Percentiles rank a stretch among this genome's conserved stretches.
Conservation (phyloP, 306 rosid species). For the Dalbergia oliveri region DNA sequence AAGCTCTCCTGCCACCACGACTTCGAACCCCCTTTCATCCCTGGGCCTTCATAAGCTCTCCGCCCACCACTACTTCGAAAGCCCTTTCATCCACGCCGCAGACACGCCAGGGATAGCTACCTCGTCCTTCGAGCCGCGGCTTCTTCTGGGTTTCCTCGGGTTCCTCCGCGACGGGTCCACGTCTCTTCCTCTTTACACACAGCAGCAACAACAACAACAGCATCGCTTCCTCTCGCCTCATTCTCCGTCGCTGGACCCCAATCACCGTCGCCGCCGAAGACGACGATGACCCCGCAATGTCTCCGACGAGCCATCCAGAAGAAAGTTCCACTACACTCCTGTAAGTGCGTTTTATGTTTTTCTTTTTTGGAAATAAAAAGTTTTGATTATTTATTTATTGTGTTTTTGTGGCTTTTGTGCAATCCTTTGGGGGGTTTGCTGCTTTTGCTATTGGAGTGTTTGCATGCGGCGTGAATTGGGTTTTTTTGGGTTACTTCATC, state of each 20-base stretch:
- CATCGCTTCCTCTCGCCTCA: slow-evolving; percentile 62
- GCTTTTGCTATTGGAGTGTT: slow-evolving; percentile 10
- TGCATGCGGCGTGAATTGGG: slow-evolving; percentile 36
- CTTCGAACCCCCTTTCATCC: no score
- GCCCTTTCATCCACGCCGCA: no score
- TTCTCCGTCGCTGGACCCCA: slow-evolving; percentile 98
- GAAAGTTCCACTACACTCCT: slow-evolving; percentile 96
- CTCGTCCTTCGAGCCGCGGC: no score
- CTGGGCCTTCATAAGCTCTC: no score
- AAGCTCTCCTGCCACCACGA: no score
- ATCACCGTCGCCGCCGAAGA: slow-evolving; percentile 51
- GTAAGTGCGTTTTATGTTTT: slow-evolving; percentile 50
- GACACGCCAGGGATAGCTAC: no score
- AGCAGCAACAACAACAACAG: slow-evolving; percentile 57
- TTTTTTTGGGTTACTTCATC: not conserved
- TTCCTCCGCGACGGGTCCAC: slow-evolving; percentile 60
- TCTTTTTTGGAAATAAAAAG: not conserved
- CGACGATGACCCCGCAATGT: slow-evolving; percentile 27
- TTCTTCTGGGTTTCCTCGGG: no score
- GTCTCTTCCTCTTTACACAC: slow-evolving; percentile 64
- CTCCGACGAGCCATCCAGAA: slow-evolving; percentile 80
- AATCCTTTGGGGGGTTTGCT: not conserved
- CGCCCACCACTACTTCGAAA: no score
- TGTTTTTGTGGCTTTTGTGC: slow-evolving; percentile 16
- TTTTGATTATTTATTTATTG: slow-evolving; percentile 42